Evolutionary conservation across 257 asterid species (phyloP).

Genomic region (Ilex asprella): DNA sequence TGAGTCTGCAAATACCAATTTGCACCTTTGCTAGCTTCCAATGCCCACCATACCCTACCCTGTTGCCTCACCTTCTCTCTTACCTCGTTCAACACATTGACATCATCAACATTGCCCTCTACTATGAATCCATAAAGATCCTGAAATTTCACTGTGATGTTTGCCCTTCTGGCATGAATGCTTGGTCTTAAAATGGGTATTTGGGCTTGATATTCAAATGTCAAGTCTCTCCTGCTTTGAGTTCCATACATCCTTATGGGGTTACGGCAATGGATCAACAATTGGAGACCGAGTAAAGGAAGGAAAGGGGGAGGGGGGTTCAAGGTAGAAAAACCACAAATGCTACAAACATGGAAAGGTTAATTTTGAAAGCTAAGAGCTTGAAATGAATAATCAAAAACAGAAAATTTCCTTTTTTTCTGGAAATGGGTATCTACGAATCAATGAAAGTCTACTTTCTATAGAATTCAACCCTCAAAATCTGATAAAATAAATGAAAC

Average conservation of each 20-base stretch:
- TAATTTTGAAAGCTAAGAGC: no score
- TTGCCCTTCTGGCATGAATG: constrained; percentile 85
- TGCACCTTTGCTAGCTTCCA: constrained; percentile 82
- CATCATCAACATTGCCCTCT: constrained; percentile 98
- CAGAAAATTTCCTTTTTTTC: no score
- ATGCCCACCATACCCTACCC: constrained; percentile 89
- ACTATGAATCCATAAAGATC: constrained; percentile 91
- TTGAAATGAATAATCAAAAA: no score
- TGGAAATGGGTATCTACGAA: no score
- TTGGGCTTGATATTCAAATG: constrained; percentile 58
- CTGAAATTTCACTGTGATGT: constrained; percentile 85
- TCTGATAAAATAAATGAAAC: no score
- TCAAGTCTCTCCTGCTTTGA: constrained; percentile 58
- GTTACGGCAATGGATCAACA: constrained; percentile 3
- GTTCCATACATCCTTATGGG: constrained; percentile 52
- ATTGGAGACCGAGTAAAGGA: not conserved
- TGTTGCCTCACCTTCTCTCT: constrained; percentile 94
- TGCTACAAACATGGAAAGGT: no score
- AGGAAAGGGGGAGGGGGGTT: not conserved
- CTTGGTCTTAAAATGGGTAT: constrained; percentile 80
- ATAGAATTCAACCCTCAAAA: no score
- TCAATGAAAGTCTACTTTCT: no score
- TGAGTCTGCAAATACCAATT: constrained; percentile 80
- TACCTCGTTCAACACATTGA: constrained; percentile 92
- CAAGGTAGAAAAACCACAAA: no score